Evolutionary conservation across 2,329 filamentous ascomycete genomes (phyloP), one percentile per base, ranked within the genome.

Genomic region (Hysterium pulicare): DNA sequence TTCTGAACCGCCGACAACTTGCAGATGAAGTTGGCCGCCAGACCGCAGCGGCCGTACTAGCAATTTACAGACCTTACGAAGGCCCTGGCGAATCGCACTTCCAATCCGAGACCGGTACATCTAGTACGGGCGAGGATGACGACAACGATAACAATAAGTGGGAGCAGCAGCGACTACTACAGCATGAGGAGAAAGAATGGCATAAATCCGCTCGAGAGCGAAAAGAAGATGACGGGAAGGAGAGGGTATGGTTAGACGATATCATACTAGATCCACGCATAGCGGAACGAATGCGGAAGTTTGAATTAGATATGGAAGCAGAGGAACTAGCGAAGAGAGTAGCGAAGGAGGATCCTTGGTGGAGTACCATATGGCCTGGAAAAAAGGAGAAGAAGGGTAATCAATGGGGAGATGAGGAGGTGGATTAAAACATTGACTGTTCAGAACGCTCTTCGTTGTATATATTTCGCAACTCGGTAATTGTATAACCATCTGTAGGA

Each of bases 1-100:
- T 90, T 76, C 75, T 98, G 47, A 95, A 85, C 65, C 84, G 85
- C 47, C 85, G 93, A 41, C 71, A 80, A 49, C 76, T 95, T n/a
- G 91, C 91, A 49, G 91, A 98, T 61, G 77, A 84, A 34, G 83
- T 96, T 46, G 93, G 93, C 39, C 84, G 87, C 32, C 83, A 96
- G 50, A 89, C 94, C 15, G 91, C 91, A 1, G 86, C 89, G 26
- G 83, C 86, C 26, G 91, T 94, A 45, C 80, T 96, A 28, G 81
- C 72, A 10, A 68, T 64, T 10, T 72, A 75, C 51, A 64, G 74
- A 41, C 71, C 76, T 3, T 80, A 67, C 8, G 58, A 62, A 38
- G 49, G 51, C 7, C 48, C 58, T 22, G 49, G 49, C 13, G 56
- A 59, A 37, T 42, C 46, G 9, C 37, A 23, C 3, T 37, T 39